Conservation (phyloP, 352 stramenopile genomes). For the Phytophthora citricola region DNA sequence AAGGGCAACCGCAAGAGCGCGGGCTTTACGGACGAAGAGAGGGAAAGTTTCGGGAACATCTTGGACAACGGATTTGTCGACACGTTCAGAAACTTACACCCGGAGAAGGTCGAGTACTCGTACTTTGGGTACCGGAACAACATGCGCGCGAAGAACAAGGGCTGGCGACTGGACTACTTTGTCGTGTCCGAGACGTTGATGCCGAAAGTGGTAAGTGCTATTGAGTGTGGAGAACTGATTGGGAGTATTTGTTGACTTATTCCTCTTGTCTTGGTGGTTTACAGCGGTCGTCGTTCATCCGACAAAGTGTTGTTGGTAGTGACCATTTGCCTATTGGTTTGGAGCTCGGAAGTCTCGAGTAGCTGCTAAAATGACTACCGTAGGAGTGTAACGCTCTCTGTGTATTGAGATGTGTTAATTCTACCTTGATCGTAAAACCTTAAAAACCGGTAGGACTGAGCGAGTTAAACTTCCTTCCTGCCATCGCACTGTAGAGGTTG, state of each 20-base stretch:
- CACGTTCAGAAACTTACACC: constrained; percentile 72
- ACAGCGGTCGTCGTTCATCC: constrained; percentile 68
- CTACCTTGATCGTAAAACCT: no score
- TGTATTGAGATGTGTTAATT: no score
- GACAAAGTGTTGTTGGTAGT: constrained; percentile 66
- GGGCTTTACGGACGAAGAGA: constrained; percentile 83
- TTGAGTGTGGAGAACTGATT: not conserved
- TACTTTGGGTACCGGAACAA: constrained; percentile 89
- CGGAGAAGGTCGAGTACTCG: constrained; percentile 70
- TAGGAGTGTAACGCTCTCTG: no score
- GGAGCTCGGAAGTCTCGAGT: constrained; percentile 45
- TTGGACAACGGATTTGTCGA: constrained; percentile 76
- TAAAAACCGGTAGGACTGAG: no score
- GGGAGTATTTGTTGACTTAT: constrained; percentile 7
- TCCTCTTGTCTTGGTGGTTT: constrained; percentile 4
- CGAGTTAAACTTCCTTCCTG: no score
- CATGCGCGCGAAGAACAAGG: constrained; percentile 82
- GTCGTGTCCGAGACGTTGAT: constrained; percentile 71
- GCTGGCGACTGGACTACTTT: constrained; percentile 90
- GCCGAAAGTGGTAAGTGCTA: constrained; percentile 58
- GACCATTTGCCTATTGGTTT: constrained; percentile 84
- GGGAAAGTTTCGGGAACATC: constrained; percentile 73
- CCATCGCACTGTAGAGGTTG: no score
- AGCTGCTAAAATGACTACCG: not conserved
- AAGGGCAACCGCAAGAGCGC: constrained; percentile 81